Evolutionary conservation across 441 rosid species (phyloP).

Genomic region (Codiaeum variegatum): DNA sequence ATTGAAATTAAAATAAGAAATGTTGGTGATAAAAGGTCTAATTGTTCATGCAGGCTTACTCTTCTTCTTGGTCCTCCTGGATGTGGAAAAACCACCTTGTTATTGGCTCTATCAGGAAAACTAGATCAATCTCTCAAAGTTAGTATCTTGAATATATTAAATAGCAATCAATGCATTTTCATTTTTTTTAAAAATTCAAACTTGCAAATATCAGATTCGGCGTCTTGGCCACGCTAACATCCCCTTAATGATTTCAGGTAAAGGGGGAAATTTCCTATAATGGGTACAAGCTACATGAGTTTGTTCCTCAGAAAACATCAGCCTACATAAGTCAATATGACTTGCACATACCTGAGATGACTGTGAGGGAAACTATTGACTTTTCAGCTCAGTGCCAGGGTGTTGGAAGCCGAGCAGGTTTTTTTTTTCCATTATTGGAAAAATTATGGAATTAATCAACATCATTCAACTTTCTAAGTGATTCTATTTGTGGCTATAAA

Average conservation of each 20-base stretch:
- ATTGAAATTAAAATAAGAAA: no score
- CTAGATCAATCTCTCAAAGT: constrained; percentile 45
- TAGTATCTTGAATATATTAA: no score
- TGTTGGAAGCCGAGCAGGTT: constrained; percentile 45
- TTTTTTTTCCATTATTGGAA: not conserved
- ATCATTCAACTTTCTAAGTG: not conserved
- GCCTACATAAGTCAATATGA: constrained; percentile 51
- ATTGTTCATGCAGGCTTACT: constrained; percentile 45
- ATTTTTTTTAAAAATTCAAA: no score
- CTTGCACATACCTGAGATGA: constrained; percentile 54
- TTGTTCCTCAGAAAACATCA: constrained; percentile 51
- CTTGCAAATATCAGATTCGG: no score
- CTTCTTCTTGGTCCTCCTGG: constrained; percentile 73
- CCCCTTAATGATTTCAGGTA: no score
- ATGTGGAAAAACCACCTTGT: constrained; percentile 61
- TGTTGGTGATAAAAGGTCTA: no score
- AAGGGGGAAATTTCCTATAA: constrained; percentile 43
- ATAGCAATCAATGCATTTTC: no score
- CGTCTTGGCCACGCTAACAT: no score
- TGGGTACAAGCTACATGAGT: constrained; percentile 40
- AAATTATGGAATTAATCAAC: no score
- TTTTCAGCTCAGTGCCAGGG: constrained; percentile 58
- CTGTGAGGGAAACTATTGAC: constrained; percentile 57
- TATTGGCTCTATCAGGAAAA: constrained; percentile 54
- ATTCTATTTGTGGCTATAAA: constrained; percentile 16